These are phyloP conservation scores for Moringa oleifera DNA, from an alignment of 345 rosid species.

Conservation along the genomic window DNA sequence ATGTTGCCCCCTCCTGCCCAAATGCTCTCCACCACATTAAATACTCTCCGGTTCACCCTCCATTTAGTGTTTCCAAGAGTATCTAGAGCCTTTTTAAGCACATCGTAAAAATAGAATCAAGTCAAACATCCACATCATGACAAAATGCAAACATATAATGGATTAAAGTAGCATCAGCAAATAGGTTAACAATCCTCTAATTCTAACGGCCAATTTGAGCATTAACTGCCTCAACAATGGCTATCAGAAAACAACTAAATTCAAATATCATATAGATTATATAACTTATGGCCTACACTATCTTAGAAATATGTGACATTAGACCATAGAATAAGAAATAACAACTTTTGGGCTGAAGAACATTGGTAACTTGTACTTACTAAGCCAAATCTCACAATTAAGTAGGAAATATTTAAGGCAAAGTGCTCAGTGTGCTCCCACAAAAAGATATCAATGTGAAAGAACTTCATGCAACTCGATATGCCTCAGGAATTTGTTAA, in stretches of 20 bases:
- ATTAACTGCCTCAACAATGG: not conserved
- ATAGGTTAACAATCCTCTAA: not conserved
- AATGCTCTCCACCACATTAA: conserved; percentile 70
- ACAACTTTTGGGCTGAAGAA: not conserved
- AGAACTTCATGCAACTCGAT: not conserved
- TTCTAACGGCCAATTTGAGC: too few relatives aligned
- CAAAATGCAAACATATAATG: not conserved
- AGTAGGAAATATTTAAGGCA: not conserved
- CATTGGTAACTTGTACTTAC: not conserved
- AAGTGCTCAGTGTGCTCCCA: not conserved
- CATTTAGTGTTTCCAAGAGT: conserved; percentile 94
- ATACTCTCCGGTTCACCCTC: conserved; percentile 77
- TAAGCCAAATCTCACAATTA: not conserved
- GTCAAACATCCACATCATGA: too few relatives aligned
- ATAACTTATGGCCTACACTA: not conserved
- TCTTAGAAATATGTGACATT: too few relatives aligned
- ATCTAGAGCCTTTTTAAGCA: conserved; percentile 70
- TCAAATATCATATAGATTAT: not conserved
- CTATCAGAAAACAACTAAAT: not conserved
- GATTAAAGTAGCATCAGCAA: conserved; percentile 7
- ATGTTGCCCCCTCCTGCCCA: conserved; percentile 89
- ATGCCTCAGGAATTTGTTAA: not conserved
- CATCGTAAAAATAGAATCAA: too few relatives aligned
- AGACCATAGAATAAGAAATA: too few relatives aligned
- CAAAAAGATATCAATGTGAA: not conserved